A percentile compares a stretch with the other conserved stretches of the same genome.
phyloP scores from a whole-genome alignment of 208 protist species.

The Phytomonas sp. region DNA sequence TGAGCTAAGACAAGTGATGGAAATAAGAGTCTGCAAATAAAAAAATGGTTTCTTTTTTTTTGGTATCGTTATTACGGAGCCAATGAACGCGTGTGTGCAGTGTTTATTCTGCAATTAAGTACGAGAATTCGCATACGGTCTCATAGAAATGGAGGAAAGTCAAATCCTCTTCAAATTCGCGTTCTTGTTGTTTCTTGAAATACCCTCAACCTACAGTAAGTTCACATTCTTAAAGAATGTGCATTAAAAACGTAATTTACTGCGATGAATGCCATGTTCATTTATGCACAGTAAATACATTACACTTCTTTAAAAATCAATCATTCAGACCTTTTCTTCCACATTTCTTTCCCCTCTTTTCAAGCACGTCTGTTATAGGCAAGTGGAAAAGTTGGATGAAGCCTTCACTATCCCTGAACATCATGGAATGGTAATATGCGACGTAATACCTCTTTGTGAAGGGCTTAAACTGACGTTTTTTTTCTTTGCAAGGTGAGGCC shows the following conservation, averaged over 20 bases:
- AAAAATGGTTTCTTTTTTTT: neutral
- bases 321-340: neutral
- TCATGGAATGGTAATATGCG: neutral
- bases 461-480: neutral
- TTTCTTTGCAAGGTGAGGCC: neutral
- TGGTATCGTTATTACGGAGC: neutral
- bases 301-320: neutral
- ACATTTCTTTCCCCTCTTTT: neutral
- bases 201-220: neutral
- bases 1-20: neutral
- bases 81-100: neutral
- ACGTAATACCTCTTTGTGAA: neutral
- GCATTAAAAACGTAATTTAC: neutral
- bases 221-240: conserved; percentile 8
- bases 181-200: neutral
- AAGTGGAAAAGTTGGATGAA: neutral
- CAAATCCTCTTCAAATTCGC: neutral
- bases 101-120: neutral
- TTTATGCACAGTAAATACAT: neutral
- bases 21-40: neutral
- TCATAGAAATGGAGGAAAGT: neutral
- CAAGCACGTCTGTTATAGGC: neutral
- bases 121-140: neutral
- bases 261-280: neutral
- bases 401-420: neutral